Evolutionary conservation across 83 land plant species (phyloP).

Genomic region (Picea abies): DNA sequence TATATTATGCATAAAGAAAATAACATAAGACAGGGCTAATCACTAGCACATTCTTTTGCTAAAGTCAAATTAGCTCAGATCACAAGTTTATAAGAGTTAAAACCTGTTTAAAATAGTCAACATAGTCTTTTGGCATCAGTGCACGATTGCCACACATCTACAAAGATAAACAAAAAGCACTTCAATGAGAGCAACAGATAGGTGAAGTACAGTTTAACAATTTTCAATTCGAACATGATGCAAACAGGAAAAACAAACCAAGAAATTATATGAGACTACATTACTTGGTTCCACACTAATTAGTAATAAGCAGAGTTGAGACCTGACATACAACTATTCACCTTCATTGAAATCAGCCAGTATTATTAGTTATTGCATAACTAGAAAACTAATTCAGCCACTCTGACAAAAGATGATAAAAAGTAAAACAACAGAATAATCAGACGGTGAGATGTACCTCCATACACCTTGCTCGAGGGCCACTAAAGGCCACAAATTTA

Average conservation of each 20-base stretch:
- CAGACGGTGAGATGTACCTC: no score
- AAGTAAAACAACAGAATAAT: no score
- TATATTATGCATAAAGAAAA: constrained; percentile 1
- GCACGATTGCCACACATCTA: constrained; percentile 45
- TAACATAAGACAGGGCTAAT: not conserved
- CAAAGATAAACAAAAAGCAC: constrained; percentile 3
- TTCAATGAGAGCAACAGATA: not conserved
- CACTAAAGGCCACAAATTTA: constrained; percentile 54
- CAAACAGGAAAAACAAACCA: not conserved
- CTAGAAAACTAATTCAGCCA: no score
- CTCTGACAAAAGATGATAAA: no score
- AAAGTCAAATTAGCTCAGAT: not conserved
- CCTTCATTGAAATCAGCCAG: no score
- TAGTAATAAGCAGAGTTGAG: no score
- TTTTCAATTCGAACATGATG: not conserved
- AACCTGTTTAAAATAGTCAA: constrained; percentile 47
- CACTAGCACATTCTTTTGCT: not conserved
- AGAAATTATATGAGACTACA: no score
- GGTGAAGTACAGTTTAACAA: not conserved
- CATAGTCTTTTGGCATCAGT: constrained; percentile 54
- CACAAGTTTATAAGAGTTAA: not conserved
- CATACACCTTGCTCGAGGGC: constrained; percentile 16
- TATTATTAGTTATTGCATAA: no score
- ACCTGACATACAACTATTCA: no score
- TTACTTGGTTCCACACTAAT: no score